Evolutionary conservation across 768 basidiomycete species (phyloP).

Genomic region (Mycena galericulata): DNA sequence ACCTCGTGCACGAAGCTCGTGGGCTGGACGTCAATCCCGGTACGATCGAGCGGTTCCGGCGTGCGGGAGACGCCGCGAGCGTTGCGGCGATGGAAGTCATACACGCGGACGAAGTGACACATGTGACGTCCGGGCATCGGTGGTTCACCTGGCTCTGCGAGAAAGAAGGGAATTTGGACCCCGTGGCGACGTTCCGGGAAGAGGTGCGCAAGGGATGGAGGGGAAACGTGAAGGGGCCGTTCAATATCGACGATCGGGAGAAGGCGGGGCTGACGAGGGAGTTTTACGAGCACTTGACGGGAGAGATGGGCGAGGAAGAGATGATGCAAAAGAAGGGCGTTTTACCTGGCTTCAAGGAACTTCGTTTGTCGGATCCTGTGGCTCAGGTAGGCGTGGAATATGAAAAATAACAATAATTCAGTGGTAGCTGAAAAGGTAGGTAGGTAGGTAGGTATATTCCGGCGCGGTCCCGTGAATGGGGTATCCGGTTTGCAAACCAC

Average conservation of each 20-base stretch:
- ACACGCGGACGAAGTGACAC: constrained; percentile 84
- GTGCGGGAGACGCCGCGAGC: constrained; percentile 74
- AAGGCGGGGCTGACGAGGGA: constrained; percentile 78
- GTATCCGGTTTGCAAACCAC: too few species aligned
- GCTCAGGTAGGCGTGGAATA: constrained; percentile 26
- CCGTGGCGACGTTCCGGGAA: constrained; percentile 73
- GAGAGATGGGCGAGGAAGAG: constrained; percentile 61
- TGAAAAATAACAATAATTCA: constrained; percentile 18
- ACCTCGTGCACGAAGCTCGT: constrained; percentile 87
- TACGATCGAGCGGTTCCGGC: constrained; percentile 79
- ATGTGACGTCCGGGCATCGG: constrained; percentile 84
- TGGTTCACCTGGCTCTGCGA: constrained; percentile 87
- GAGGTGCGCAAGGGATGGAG: constrained; percentile 79
- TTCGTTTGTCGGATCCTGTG: constrained; percentile 19
- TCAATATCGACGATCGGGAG: constrained; percentile 79
- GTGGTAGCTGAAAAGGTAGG: too few species aligned
- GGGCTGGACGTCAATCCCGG: constrained; percentile 88
- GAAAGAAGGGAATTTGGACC: constrained; percentile 61
- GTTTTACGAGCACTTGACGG: constrained; percentile 79
- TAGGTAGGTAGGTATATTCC: too few species aligned
- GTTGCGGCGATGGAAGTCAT: constrained; percentile 79
- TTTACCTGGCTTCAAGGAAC: constrained; percentile 17
- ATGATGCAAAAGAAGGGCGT: constrained; percentile 25
- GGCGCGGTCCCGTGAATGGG: too few species aligned
- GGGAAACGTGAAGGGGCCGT: constrained; percentile 85